Evolutionary conservation across 305 asterid genomes (phyloP).

Genomic region (Solanum hybrid): DNA sequence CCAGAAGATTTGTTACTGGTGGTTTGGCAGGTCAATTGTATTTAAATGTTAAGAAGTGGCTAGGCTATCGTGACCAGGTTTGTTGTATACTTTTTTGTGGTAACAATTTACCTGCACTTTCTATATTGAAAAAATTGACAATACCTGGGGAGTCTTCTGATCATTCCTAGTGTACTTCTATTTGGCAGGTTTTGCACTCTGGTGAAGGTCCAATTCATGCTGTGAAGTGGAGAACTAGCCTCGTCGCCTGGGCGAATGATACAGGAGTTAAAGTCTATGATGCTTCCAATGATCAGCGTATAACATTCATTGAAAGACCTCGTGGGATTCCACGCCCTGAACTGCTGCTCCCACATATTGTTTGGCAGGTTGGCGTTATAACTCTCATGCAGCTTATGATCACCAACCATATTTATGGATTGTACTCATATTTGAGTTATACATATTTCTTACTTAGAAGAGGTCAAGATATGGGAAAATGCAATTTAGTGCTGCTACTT

Average conservation of each 20-base stretch:
- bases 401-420: background rate
- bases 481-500: background rate
- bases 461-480: background rate
- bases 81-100: constrained; percentile 2
- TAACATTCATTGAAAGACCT: constrained; percentile 88
- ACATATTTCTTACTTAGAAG: background rate
- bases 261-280: constrained; percentile 95
- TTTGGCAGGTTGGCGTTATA: constrained; percentile 76
- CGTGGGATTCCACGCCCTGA: constrained; percentile 95
- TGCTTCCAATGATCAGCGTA: constrained; percentile 84
- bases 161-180: constrained; percentile 11
- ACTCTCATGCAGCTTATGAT: background rate
- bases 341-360: constrained; percentile 89
- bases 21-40: constrained; percentile 94
- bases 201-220: constrained; percentile 98
- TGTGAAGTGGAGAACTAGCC: constrained; percentile 87
- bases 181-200: constrained; percentile 80
- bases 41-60: constrained; percentile 84
- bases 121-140: constrained; percentile 7
- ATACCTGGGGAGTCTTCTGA: constrained; percentile 8
- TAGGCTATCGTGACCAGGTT: constrained; percentile 96
- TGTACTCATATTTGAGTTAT: background rate
- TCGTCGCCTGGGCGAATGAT: constrained; percentile 97
- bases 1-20: constrained; percentile 92
- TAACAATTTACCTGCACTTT: background rate